These are phyloP conservation scores for Rhynchospora pubera DNA, from an alignment of 176 grass and related monocot genomes.

Conservation along the genomic window DNA sequence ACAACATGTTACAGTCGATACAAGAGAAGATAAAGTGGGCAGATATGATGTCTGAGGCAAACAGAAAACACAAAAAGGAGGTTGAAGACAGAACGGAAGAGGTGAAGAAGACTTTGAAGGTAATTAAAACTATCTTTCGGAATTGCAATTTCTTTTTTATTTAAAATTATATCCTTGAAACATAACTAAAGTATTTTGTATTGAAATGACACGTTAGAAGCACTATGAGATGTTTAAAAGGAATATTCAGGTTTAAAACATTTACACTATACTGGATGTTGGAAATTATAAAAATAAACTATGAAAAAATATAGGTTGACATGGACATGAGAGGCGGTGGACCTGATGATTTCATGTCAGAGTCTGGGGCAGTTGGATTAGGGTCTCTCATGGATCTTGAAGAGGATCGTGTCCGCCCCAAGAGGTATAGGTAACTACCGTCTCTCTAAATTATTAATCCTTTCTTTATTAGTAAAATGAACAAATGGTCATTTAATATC, in stretches of 20 bases:
- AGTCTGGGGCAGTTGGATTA: conserved; percentile 57
- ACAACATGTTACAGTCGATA: conserved; percentile 76
- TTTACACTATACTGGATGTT: neutral
- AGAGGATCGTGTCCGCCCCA: conserved; percentile 90
- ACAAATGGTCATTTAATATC: neutral
- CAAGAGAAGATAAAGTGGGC: conserved; percentile 99
- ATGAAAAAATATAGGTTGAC: conserved; percentile 59
- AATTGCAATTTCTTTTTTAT: neutral
- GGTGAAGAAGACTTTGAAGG: conserved; percentile 97
- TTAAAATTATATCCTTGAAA: neutral
- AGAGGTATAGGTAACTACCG: conserved; percentile 58
- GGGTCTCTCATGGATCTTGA: conserved; percentile 85
- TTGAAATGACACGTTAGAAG: neutral
- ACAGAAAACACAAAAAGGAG: conserved; percentile 85
- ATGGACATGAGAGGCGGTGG: conserved; percentile 53
- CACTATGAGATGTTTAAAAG: neutral
- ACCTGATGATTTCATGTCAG: conserved; percentile 69
- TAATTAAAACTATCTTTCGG: conserved; percentile 34
- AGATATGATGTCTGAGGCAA: conserved; percentile 76
- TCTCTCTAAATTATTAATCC: neutral
- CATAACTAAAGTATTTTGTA: neutral
- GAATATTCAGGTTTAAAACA: neutral
- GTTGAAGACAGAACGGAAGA: conserved; percentile 93
- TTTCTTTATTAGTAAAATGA: conserved; percentile 10
- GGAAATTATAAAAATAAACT: conserved; percentile 2